Evolutionary conservation across 78 protist species (phyloP).

Genomic region (Dictyostelium intermedium): DNA sequence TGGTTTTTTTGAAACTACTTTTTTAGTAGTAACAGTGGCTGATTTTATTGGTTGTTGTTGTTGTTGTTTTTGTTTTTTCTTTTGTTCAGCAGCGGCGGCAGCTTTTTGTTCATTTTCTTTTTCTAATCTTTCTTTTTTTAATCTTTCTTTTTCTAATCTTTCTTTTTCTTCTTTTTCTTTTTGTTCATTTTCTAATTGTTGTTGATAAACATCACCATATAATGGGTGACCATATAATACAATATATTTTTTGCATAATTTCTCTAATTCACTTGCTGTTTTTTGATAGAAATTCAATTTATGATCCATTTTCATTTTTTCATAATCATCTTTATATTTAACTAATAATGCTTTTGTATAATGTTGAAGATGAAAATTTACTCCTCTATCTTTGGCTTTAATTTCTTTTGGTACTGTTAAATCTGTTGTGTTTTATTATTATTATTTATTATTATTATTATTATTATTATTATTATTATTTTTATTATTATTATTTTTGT

Average conservation of each 20-base stretch:
- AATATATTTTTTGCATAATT: conserved; percentile 40
- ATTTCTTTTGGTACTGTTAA: conserved; percentile 18
- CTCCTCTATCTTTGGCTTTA: conserved; percentile 10
- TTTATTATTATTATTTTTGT: too few relatives aligned
- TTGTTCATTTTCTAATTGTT: neutral
- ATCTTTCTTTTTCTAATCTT: neutral
- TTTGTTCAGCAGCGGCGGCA: neutral
- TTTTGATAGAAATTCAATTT: conserved; percentile 34
- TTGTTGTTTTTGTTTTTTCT: neutral
- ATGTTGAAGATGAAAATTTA: conserved; percentile 32
- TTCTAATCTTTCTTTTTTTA: neutral
- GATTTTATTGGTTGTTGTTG: neutral
- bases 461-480: too few relatives aligned
- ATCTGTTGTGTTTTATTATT: neutral
- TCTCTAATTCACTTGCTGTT: conserved; percentile 53
- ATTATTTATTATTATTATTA: too few relatives aligned
- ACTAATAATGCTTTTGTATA: conserved; percentile 32
- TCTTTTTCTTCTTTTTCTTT: neutral
- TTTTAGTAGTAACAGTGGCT: neutral
- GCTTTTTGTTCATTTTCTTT: neutral
- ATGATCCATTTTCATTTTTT: conserved; percentile 72
- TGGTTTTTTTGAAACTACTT: neutral
- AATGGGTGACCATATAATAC: conserved; percentile 68
- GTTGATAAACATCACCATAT: neutral
- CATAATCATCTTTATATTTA: conserved; percentile 47